A percentile compares a stretch with the other conserved stretches of the same genome.
Conservation (phyloP, 179 eudicot genomes). For the Heliamphora pulchella region DNA sequence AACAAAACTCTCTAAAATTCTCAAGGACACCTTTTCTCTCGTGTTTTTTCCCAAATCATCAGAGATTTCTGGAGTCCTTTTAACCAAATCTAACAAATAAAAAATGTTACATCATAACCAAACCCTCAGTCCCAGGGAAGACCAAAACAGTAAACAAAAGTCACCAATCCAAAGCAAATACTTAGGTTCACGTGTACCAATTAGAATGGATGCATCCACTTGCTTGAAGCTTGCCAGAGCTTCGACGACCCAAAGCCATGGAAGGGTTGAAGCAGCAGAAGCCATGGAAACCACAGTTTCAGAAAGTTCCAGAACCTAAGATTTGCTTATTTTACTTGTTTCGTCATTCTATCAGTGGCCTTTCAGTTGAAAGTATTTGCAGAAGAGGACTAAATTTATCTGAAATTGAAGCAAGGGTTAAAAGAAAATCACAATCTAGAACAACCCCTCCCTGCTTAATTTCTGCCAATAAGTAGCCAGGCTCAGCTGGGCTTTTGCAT, state of each 20-base stretch:
- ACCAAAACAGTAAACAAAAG: too few species aligned
- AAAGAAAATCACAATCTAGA: neutral
- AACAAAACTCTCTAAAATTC: slow-evolving; percentile 32
- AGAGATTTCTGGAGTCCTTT: slow-evolving; percentile 26
- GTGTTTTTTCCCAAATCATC: slow-evolving; percentile 29
- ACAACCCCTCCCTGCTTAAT: neutral
- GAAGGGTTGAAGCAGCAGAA: slow-evolving; percentile 26
- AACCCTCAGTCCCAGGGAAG: neutral
- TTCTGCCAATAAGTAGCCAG: neutral
- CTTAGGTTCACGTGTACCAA: slow-evolving; percentile 23
- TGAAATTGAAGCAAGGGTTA: neutral
- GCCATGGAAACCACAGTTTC: slow-evolving; percentile 19
- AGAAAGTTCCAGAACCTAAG: neutral
- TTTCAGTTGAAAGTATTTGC: neutral
- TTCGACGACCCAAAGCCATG: slow-evolving; percentile 71
- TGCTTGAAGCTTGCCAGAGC: slow-evolving; percentile 43
- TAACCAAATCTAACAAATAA: slow-evolving; percentile 28
- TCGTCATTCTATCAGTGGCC: neutral
- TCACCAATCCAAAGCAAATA: neutral
- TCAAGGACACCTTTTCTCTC: slow-evolving; percentile 28
- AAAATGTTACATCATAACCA: slow-evolving; percentile 5
- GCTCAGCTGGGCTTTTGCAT: neutral
- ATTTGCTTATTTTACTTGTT: neutral
- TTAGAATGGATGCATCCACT: slow-evolving; percentile 35
- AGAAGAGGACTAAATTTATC: neutral